Percentiles rank a stretch among this genome's conserved stretches.
phyloP scores from a whole-genome alignment of 768 basidiomycete species.

The Mycena indigotica region DNA sequence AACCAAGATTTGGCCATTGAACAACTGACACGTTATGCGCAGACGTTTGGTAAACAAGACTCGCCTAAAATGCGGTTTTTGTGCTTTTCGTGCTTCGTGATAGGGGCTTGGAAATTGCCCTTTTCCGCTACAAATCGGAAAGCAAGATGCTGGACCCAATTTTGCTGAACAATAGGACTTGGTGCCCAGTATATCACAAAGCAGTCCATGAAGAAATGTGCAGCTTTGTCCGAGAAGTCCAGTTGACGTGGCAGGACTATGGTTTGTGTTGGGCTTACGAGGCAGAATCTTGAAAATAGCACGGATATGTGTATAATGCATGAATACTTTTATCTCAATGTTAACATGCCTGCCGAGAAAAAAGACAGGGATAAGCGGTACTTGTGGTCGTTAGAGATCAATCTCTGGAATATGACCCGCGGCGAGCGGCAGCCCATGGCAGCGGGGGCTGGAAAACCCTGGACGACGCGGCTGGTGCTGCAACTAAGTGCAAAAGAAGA shows the following conservation, averaged over 20 bases:
- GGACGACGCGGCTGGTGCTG: too few relatives aligned
- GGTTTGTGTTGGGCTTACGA: conserved; percentile 5
- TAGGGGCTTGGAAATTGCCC: conserved; percentile 1
- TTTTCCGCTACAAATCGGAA: background rate
- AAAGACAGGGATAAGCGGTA: too few relatives aligned
- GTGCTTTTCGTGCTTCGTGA: background rate
- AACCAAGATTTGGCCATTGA: background rate
- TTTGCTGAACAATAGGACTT: background rate
- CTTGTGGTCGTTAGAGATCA: too few relatives aligned
- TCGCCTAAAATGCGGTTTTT: conserved; percentile 5
- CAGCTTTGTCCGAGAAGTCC: background rate
- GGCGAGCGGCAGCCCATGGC: too few relatives aligned
- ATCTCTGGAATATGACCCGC: too few relatives aligned
- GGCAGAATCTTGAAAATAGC: conserved; percentile 1
- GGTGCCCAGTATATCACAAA: background rate
- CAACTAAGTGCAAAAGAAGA: too few relatives aligned
- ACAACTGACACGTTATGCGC: background rate
- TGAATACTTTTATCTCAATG: background rate
- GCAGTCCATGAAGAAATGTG: conserved; percentile 1
- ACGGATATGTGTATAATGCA: background rate
- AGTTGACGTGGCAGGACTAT: background rate
- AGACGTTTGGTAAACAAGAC: background rate
- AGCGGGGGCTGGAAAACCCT: too few relatives aligned
- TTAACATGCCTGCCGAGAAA: too few relatives aligned
- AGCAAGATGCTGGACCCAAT: background rate